Evolutionary conservation across 768 basidiomycete genomes (phyloP).

Genomic region (Pseudohyphozyma bogoriensis): DNA sequence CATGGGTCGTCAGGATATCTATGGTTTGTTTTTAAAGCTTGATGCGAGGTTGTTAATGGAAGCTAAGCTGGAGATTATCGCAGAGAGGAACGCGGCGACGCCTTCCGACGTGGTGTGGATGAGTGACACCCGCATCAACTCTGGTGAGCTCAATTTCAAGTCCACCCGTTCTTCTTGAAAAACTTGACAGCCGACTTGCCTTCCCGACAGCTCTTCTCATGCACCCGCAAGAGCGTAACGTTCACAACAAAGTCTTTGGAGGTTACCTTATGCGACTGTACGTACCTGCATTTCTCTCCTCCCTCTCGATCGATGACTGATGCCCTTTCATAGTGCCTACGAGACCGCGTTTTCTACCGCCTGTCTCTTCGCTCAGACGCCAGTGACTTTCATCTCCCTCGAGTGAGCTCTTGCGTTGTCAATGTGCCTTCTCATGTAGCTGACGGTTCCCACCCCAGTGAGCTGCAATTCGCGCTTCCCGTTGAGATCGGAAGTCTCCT

Average conservation of each 20-base stretch:
- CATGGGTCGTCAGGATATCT: constrained; percentile 4
- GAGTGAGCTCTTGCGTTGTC: constrained; percentile 3
- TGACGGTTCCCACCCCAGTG: neutral
- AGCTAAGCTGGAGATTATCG: too few relatives aligned
- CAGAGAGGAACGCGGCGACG: constrained; percentile 11
- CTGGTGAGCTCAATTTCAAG: neutral
- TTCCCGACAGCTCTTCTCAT: constrained; percentile 5
- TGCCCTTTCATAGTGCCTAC: constrained; percentile 17
- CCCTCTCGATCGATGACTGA: neutral
- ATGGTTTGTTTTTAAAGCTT: constrained; percentile 4
- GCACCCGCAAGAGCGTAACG: constrained; percentile 26
- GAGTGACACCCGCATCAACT: constrained; percentile 11
- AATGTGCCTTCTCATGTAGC: neutral
- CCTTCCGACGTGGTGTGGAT: constrained; percentile 19
- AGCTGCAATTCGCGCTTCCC: constrained; percentile 28
- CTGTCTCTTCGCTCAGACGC: constrained; percentile 25
- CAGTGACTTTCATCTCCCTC: constrained; percentile 30
- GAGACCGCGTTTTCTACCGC: constrained; percentile 30
- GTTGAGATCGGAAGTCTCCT: constrained; percentile 31
- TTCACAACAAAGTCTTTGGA: neutral
- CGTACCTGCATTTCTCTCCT: neutral
- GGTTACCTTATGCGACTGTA: neutral
- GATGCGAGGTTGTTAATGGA: too few relatives aligned
- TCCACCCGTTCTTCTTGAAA: too few relatives aligned
- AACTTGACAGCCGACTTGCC: too few relatives aligned